phyloP scores from a whole-genome alignment of 352 stramenopile species.

The Phytophthora aleatoria region DNA sequence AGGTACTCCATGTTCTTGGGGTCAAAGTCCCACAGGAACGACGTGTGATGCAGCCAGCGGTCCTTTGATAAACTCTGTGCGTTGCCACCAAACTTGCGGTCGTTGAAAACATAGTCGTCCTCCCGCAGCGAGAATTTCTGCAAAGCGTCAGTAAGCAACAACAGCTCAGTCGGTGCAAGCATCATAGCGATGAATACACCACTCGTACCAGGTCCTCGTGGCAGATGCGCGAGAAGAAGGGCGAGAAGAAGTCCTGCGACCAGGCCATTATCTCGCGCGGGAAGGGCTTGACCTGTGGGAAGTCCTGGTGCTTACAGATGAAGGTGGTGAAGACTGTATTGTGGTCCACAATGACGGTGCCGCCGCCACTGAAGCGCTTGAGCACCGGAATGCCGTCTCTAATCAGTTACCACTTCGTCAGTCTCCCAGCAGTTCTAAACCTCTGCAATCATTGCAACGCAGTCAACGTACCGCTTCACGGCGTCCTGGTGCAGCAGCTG shows the following conservation, averaged over 20 bases:
- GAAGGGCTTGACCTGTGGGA: slow-evolving; percentile 81
- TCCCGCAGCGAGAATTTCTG: slow-evolving; percentile 91
- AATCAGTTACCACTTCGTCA: background rate
- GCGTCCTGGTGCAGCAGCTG: slow-evolving; percentile 85
- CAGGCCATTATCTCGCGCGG: slow-evolving; percentile 94
- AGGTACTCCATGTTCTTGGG: slow-evolving; percentile 95
- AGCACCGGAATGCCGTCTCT: slow-evolving; percentile 88
- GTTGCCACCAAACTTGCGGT: slow-evolving; percentile 97
- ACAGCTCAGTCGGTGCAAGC: slow-evolving; percentile 7
- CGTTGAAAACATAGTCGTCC: slow-evolving; percentile 96
- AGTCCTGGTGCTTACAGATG: slow-evolving; percentile 87
- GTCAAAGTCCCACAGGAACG: slow-evolving; percentile 97
- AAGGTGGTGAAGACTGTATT: slow-evolving; percentile 93
- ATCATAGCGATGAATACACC: background rate
- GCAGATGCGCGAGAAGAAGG: slow-evolving; percentile 74
- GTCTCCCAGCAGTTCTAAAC: background rate
- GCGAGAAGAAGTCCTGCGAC: slow-evolving; percentile 81
- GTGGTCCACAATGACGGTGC: slow-evolving; percentile 97
- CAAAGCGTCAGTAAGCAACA: background rate
- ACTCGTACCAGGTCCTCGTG: slow-evolving; percentile 26
- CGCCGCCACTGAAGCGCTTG: slow-evolving; percentile 96
- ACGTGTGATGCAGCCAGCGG: slow-evolving; percentile 97
- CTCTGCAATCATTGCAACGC: slow-evolving; percentile 2
- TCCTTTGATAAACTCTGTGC: slow-evolving; percentile 95
- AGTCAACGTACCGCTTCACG: slow-evolving; percentile 73